Evolutionary conservation across 140 eudicot species (phyloP).

Genomic region (Artemisia princeps): DNA sequence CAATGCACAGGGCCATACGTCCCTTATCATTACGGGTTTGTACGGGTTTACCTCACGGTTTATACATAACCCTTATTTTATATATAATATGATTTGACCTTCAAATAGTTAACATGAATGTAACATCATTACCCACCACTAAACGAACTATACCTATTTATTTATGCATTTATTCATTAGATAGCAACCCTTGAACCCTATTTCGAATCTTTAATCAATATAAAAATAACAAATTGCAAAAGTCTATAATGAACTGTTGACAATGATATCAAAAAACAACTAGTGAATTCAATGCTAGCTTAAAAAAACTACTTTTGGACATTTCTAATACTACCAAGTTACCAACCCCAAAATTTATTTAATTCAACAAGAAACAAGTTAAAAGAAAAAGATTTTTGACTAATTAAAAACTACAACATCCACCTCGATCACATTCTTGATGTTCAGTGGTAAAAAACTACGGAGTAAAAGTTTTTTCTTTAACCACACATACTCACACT

Average conservation of each 20-base stretch:
- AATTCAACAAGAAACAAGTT: constrained; percentile 7
- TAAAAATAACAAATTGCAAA: constrained; percentile 24
- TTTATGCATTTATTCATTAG: constrained; percentile 1
- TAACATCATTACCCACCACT: background rate
- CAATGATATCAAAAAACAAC: constrained; percentile 18
- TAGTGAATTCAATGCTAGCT: background rate
- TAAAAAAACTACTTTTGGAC: background rate
- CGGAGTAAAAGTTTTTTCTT: too few relatives aligned
- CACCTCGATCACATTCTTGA: constrained; percentile 21
- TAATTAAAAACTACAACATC: constrained; percentile 10
- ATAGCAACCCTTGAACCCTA: constrained; percentile 11
- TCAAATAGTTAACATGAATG: constrained; percentile 13
- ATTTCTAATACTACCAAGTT: constrained; percentile 18
- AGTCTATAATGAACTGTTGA: constrained; percentile 30
- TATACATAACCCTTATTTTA: too few relatives aligned
- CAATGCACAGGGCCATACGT: too few relatives aligned
- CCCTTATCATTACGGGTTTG: too few relatives aligned
- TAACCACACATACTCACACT: too few relatives aligned
- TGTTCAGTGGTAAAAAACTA: background rate
- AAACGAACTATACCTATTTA: background rate
- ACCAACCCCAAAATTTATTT: constrained; percentile 23
- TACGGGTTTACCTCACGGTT: too few relatives aligned
- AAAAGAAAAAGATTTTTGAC: constrained; percentile 14
- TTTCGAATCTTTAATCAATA: constrained; percentile 22
- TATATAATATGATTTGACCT: background rate